Base-by-base conservation (phyloP, 192 early-diverging fungal genomes). In the Linnemannia exigua region DNA sequence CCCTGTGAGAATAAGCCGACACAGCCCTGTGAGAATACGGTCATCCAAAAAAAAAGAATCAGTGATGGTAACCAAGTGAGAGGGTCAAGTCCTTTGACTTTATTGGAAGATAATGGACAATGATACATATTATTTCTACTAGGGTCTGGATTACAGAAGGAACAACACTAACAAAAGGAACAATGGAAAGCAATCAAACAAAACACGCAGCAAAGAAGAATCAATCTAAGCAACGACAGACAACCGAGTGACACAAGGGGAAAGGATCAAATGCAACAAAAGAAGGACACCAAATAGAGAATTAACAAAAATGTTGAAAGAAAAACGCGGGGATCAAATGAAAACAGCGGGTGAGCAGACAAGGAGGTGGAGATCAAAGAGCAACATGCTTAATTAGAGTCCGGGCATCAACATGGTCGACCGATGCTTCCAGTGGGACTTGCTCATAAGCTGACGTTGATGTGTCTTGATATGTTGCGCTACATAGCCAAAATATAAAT, bases 391-490 rank as follows among this genome's bases (percentile, higher is more conserved):
- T 8, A 1, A 35, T 41, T 70, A 70, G 6, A 70, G 20, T 6
- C 68, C 36, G 22, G 68, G 68, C 50, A 44, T 16, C 16, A 47
- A 15, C 76, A 77, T 70, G 28, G 14, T 36, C 16, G 36, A 58
- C 22, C 38, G 52, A 67, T 86, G 83, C 68, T 86, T 86, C 83
- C 83, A 86, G 16, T 76, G 77, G 11, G 83, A 72, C 69, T 76
- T 86, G 74, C 46, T 86, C 83, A 79, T 52, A 12, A 79, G 28
- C 48, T 86, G 83, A 17, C 83, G 77, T 63, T 79, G 83, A 72
- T 86, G 83, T 17, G 83, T 86, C 69, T 86, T 86, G 63, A 79
- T 75, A 68, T 86, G 83, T 80, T 86, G 83, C 16, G 83, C 83
- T 86, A 68, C 20, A 3, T 54, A 54, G 52, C 52, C 19, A 54